Evolutionary conservation across 768 basidiomycete genomes (phyloP), one percentile per base, ranked within the genome.

Genomic region (Collybia sordida): DNA sequence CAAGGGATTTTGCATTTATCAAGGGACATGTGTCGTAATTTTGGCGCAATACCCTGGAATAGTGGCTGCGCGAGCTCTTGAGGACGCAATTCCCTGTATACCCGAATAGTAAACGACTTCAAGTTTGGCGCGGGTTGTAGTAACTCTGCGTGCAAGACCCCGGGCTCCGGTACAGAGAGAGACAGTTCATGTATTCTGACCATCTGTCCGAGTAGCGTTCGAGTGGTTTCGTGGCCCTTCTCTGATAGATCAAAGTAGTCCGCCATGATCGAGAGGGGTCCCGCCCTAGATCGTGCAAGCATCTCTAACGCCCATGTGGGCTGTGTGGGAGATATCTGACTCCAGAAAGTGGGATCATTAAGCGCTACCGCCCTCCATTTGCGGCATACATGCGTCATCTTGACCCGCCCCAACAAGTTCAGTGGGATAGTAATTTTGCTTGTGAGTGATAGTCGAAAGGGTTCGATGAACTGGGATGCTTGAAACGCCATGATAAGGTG

Each of bases 381-480:
- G 18, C 34, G 51, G 34, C 51, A 52, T 19, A 52, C 51, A 27
- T 42, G 45, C 2, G 45, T 47, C 24, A 52, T 7, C 14, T 19
- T 19, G n/a, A 47, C 24, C 36, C 51, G 47, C 22, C 12, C 21
- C 22, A 51, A 25, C 15, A 14, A 21, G 21, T 44, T 7, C 1
- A 45, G 15, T 2, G 50, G 34, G 6, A 4, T 21, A n/a, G 31
- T 12, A 24, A 23, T n/a, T 23, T 38, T 21, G 18, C 50, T 38
- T 18, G 23, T 43, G 38, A 39, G 31, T 22, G 51, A 52, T 24
- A 36, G 38, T 18, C 38, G 45, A 19, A 45, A 52, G 8, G 24
- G 21, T 19, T 40, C 24, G 14, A 38, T 15, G 19, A 37, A 49
- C 22, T 24, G 15, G 8, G 24, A 27, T 14, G 42, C 51, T 15